These are phyloP conservation scores for Stagonosporopsis rhizophila DNA, from an alignment of 2,329 filamentous ascomycete genomes.

Conservation along the genomic window DNA sequence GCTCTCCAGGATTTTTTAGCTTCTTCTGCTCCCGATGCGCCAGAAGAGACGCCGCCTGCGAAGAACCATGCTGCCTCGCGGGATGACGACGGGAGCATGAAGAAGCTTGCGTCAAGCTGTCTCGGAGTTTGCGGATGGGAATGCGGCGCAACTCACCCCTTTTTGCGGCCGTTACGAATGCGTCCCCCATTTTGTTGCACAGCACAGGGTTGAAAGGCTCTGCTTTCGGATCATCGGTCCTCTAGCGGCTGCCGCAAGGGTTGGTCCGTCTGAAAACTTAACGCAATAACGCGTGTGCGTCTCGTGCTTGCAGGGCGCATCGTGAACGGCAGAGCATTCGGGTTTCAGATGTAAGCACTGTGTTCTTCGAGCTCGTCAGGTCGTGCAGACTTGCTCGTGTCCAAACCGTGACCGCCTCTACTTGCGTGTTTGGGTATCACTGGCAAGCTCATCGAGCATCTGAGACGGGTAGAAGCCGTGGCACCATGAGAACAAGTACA, in stretches of 20 bases:
- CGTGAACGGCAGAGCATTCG: constrained; percentile 6
- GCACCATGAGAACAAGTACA: constrained; percentile 8
- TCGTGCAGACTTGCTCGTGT: background rate
- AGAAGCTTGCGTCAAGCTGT: constrained; percentile 8
- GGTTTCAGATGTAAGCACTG: background rate
- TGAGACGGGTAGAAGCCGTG: background rate
- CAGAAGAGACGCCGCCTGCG: constrained; percentile 2
- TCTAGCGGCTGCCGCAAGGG: constrained; percentile 18
- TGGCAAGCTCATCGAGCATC: constrained; percentile 1
- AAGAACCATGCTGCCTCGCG: background rate
- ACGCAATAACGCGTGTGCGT: constrained; percentile 18
- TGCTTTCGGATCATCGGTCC: constrained; percentile 19
- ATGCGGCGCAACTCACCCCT: constrained; percentile 4
- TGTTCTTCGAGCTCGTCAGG: background rate
- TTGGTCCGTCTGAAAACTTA: constrained; percentile 19
- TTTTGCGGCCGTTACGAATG: constrained; percentile 12
- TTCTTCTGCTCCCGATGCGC: constrained; percentile 12
- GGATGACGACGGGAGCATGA: background rate
- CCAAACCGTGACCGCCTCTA: background rate
- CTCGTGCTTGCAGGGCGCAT: constrained; percentile 12
- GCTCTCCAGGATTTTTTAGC: constrained; percentile 22
- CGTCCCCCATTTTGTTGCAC: constrained; percentile 15
- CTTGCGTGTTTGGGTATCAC: background rate
- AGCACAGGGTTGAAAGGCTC: constrained; percentile 16
- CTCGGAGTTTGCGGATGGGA: constrained; percentile 14